Base-by-base conservation (phyloP, 208 protist genomes). In the Naegleria gruberi region DNA sequence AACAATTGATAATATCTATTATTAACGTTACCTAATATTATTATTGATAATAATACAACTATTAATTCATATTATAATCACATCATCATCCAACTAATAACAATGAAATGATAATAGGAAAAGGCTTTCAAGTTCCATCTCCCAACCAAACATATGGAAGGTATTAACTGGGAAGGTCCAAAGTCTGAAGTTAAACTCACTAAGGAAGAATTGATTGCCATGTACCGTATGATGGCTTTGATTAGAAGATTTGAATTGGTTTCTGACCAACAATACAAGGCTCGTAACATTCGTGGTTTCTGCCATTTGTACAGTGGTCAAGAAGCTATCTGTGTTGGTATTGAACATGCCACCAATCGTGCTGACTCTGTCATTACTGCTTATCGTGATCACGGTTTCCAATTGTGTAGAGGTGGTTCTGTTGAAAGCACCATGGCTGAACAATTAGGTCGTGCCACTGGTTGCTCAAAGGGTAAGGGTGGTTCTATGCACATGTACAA, bases 401-500 rank as follows among this genome's bases (percentile, higher is more conserved):
- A 97, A 91, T 93, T 98, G 74, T 90, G 92, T 44, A 96, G 97
- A 87, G 98, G 98, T 82, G 97, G 95, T 89, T 95, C 95, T 46
- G 91, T 95, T 55, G 91, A 95, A 92, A 93, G 94, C 44, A 94
- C 98, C n/a, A 95, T 98, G 83, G 95, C 95, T 8, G 97, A 99
- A 94, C 95, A 98, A 87, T 95, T 97, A 85, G 97, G 97, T 57
- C 92, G 93, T 45, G 87, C 92, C 84, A 92, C 90, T 34, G 97
- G 97, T 88, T 95, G 95, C 93, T 97, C 95, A 47, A 97, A 98
- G 91, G 97, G 97, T 90, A 97, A 98, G 92, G 98, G 98, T 81
- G 98, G 98, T 42, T 98, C 97, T 87, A 99, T 99, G 98, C 98
- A 99, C 94, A 98, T 99, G 96, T 99, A 99, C 95, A 94, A 91